These are phyloP conservation scores for Pneumocystis jirovecii DNA, from an alignment of 1,139 yeast species.

Conservation along the genomic window DNA sequence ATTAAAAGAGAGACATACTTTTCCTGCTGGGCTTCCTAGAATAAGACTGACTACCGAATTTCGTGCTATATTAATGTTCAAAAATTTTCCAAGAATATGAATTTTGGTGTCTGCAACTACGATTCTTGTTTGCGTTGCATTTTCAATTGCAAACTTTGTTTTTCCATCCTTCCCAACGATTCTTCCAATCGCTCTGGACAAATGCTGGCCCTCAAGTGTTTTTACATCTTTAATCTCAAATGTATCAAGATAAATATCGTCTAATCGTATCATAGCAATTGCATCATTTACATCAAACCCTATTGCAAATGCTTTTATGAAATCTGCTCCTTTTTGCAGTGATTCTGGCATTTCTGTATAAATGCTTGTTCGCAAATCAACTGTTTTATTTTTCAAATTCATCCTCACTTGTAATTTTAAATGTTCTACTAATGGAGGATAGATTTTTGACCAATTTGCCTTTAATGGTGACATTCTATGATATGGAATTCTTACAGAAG, in stretches of 20 bases:
- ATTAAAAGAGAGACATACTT: slow-evolving; percentile 20
- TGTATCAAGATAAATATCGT: slow-evolving; percentile 90
- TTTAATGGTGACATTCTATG: slow-evolving; percentile 91
- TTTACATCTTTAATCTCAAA: slow-evolving; percentile 95
- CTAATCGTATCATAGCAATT: slow-evolving; percentile 80
- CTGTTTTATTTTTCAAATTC: slow-evolving; percentile 67
- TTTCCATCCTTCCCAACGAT: slow-evolving; percentile 99
- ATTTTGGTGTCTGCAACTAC: slow-evolving; percentile 93
- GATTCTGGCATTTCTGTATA: slow-evolving; percentile 85
- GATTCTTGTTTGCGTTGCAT: slow-evolving; percentile 94
- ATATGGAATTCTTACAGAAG: slow-evolving; percentile 90
- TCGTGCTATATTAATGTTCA: slow-evolving; percentile 93
- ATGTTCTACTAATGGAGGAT: slow-evolving; percentile 91
- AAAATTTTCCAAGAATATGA: slow-evolving; percentile 91
- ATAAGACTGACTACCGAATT: slow-evolving; percentile 89
- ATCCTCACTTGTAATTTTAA: slow-evolving; percentile 87
- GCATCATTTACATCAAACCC: slow-evolving; percentile 97
- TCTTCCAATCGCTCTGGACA: slow-evolving; percentile 97
- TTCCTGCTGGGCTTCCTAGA: slow-evolving; percentile 97
- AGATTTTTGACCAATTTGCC: slow-evolving; percentile 79
- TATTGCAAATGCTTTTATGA: slow-evolving; percentile 80
- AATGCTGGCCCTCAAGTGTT: slow-evolving; percentile 87
- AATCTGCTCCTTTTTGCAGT: slow-evolving; percentile 93
- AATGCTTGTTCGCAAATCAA: slow-evolving; percentile 71
- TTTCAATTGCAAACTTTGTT: slow-evolving; percentile 94